A percentile compares a stretch with the other conserved stretches of the same genome.
These are phyloP conservation scores for Fusarium equiseti DNA, from an alignment of 2,329 filamentous ascomycete species.

Conservation along the genomic window DNA sequence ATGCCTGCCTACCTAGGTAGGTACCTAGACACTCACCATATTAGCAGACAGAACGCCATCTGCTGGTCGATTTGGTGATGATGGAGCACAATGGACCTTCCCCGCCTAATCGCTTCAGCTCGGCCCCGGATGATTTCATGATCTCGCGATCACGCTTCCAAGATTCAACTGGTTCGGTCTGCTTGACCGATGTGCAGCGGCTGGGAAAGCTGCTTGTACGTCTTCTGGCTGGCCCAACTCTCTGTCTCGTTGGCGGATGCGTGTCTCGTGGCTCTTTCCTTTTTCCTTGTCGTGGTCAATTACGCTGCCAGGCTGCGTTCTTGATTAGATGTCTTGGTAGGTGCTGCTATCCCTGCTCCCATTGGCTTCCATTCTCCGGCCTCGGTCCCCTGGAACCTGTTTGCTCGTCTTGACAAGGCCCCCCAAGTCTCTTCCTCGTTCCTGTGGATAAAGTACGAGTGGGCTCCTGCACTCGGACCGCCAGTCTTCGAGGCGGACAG, in stretches of 20 bases:
- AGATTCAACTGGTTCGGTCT: constrained; percentile 31
- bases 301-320: constrained; percentile 12
- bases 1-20: background rate
- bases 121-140: constrained; percentile 33
- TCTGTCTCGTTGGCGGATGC: constrained; percentile 17
- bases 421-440: constrained; percentile 27
- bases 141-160: constrained; percentile 33
- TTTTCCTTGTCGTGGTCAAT: constrained; percentile 24
- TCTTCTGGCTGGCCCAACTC: constrained; percentile 10
- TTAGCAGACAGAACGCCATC: too few relatives aligned
- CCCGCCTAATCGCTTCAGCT: constrained; percentile 30
- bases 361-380: constrained; percentile 28
- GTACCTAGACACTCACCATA: background rate
- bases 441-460: constrained; percentile 31
- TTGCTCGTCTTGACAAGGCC: constrained; percentile 25
- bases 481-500: constrained; percentile 38
- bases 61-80: constrained; percentile 14
- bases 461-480: constrained; percentile 36
- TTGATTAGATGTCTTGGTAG: constrained; percentile 17
- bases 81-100: constrained; percentile 33
- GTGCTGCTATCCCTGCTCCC: constrained; percentile 16
- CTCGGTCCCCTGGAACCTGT: constrained; percentile 21
- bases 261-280: constrained; percentile 30
- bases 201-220: constrained; percentile 9
- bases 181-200: constrained; percentile 15